Base-by-base conservation (phyloP, 139 green algal genomes). In the Coccomyxa sp. region DNA sequence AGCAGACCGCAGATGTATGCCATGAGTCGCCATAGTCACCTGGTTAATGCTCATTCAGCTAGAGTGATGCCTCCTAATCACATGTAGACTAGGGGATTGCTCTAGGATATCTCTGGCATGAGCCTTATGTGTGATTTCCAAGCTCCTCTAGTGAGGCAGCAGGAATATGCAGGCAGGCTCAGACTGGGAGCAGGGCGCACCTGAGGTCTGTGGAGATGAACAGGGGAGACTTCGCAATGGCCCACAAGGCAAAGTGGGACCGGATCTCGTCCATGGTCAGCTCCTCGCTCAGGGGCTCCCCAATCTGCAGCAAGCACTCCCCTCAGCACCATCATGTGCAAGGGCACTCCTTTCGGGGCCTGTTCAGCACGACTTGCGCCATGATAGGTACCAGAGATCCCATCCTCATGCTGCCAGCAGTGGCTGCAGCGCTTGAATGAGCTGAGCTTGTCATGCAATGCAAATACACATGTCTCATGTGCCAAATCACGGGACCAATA, bases 181-280 rank as follows among this genome's bases (percentile, higher is more conserved):
- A n/a, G n/a, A n/a, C n/a, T n/a, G n/a, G n/a, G n/a, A n/a, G n/a
- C n/a, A n/a, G n/a, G n/a, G 58, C 40, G 70, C 7, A 68, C n/a
- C 76, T 69, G 50, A 93, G 72, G 83, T 92, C 81, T 38, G 88
- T 81, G 9, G 87, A 83, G 22, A 94, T 91, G n/a, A 94, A 77
- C n/a, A 94, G 87, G 1, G 90, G 90, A 2, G 87, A 76, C 76
- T 91, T 91, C 6, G 90, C 39, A 24, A 92, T 76, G 5, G 84
- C 82, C 90, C 90, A 94, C 38, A 94, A 79, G 7, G 86, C 89
- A 83, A 94, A 93, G 54, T 94, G 89, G 0, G 82, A 78, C 8
- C 82, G 71, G 75, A 89, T 70, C 68, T 93, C 81, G 10, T 81
- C 72, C 3, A 78, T 24, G 0, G 54, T 85, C 69, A 91, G 58